phyloP scores from a whole-genome alignment of 139 green algal genomes.

The Medakamo hakoo region DNA sequence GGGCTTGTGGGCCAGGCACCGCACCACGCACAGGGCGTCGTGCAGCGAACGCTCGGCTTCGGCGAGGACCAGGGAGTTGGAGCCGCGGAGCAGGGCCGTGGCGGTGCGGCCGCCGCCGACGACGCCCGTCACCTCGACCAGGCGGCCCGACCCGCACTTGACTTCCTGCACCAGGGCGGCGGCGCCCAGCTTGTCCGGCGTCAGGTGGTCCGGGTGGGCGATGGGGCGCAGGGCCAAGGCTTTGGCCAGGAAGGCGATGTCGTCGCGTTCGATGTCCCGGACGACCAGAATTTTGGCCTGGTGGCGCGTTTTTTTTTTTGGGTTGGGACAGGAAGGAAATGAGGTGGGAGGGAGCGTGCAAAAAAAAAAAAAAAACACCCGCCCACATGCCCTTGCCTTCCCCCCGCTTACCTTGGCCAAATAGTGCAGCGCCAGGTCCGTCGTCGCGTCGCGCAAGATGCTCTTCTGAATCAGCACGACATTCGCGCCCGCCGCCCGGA shows the following conservation, averaged over 20 bases:
- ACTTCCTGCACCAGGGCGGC: slow-evolving; percentile 77
- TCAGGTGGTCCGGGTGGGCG: slow-evolving; percentile 90
- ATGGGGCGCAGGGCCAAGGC: slow-evolving; percentile 91
- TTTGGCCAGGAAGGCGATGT: slow-evolving; percentile 98
- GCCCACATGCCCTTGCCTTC: no score
- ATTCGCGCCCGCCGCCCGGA: slow-evolving; percentile 86
- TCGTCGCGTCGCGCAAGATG: slow-evolving; percentile 92
- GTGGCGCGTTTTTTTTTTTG: slow-evolving; percentile 24
- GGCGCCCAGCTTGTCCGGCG: slow-evolving; percentile 80
- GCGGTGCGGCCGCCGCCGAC: slow-evolving; percentile 68
- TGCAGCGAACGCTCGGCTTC: slow-evolving; percentile 86
- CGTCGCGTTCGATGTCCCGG: slow-evolving; percentile 89
- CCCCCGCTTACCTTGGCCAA: no score
- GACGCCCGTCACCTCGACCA: slow-evolving; percentile 91
- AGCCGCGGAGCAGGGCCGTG: slow-evolving; percentile 85
- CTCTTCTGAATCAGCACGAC: slow-evolving; percentile 98
- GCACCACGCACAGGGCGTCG: slow-evolving; percentile 81
- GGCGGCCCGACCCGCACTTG: slow-evolving; percentile 46
- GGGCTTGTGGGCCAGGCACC: slow-evolving; percentile 89
- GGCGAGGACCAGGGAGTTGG: slow-evolving; percentile 82
- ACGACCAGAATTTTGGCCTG: slow-evolving; percentile 99
- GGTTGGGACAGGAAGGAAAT: neutral
- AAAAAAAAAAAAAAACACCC: no score
- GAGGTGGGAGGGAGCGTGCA: neutral
- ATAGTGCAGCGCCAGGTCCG: slow-evolving; percentile 96